Evolutionary conservation across 208 protist species (phyloP).

Genomic region (Angomonas ambiguus): DNA sequence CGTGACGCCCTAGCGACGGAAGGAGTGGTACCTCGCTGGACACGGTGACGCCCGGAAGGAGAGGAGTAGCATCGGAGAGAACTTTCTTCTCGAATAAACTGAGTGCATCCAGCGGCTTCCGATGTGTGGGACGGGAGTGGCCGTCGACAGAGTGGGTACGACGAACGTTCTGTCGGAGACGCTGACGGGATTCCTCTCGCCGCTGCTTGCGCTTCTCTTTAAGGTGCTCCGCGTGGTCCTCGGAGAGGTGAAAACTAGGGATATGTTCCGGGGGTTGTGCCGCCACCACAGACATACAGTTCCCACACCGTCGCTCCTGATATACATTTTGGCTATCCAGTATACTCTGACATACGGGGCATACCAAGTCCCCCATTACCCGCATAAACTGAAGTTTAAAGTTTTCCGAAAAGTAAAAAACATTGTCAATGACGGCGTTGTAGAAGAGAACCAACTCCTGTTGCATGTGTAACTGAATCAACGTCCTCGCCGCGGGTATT

Average conservation of each 20-base stretch:
- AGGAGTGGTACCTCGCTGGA: slow-evolving; percentile 16
- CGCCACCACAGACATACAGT: slow-evolving; percentile 60
- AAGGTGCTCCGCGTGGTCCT: slow-evolving; percentile 49
- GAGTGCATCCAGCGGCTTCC: slow-evolving; percentile 6
- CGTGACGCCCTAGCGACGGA: slow-evolving; percentile 18
- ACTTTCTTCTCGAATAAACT: not conserved
- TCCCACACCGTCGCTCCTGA: slow-evolving; percentile 51
- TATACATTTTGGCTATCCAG: slow-evolving; percentile 52
- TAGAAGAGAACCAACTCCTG: slow-evolving; percentile 70
- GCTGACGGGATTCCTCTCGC: slow-evolving; percentile 30
- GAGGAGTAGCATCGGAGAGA: not conserved
- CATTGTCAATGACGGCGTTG: slow-evolving; percentile 79
- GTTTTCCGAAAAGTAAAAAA: slow-evolving; percentile 46
- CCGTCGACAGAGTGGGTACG: not conserved
- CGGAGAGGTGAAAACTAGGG: slow-evolving; percentile 69
- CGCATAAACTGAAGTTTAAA: slow-evolving; percentile 68
- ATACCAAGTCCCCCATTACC: slow-evolving; percentile 72
- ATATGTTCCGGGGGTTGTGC: slow-evolving; percentile 41
- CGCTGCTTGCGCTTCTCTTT: slow-evolving; percentile 38
- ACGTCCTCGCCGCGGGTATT: slow-evolving; percentile 55
- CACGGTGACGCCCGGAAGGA: not conserved
- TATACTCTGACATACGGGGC: slow-evolving; percentile 59
- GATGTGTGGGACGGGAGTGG: not conserved
- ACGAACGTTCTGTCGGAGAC: slow-evolving; percentile 15
- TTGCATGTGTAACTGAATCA: slow-evolving; percentile 63